Conservation (phyloP, 2,329 filamentous ascomycete genomes). For the Alternaria sp. region DNA sequence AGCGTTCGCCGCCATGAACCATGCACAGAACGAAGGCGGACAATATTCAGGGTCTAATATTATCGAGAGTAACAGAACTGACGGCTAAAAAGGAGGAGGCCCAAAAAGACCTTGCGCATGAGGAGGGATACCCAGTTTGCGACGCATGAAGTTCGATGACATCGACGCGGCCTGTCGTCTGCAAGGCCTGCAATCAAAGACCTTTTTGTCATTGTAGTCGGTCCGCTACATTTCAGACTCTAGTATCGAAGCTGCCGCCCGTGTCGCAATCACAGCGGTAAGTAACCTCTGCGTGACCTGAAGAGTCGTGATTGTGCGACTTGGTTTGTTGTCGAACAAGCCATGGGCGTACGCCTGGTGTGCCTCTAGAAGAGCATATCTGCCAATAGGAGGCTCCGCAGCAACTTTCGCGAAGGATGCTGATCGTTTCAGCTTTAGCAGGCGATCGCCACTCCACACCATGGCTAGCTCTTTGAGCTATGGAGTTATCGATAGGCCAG, state of each 20-base stretch:
- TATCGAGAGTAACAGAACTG: conserved; percentile 3
- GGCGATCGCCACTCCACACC: conserved; percentile 31
- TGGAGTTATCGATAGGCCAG: conserved; percentile 38
- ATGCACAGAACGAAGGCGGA: conserved; percentile 4
- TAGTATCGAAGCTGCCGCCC: conserved; percentile 20
- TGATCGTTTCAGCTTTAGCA: conserved; percentile 36
- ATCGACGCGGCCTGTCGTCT: conserved; percentile 16
- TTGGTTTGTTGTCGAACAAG: conserved; percentile 27
- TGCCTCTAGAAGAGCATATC: conserved; percentile 23
- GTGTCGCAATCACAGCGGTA: conserved; percentile 32
- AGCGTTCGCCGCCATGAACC: not conserved
- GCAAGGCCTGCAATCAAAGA: conserved; percentile 28
- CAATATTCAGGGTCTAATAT: conserved; percentile 16
- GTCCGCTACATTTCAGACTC: not conserved
- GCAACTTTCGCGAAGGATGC: conserved; percentile 13
- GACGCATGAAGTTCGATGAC: conserved; percentile 28
- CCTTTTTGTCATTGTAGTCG: not conserved
- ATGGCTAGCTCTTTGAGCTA: conserved; percentile 13
- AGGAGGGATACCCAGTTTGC: conserved; percentile 24
- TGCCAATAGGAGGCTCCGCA: conserved; percentile 29
- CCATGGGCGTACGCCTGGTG: conserved; percentile 17
- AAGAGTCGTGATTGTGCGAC: conserved; percentile 10
- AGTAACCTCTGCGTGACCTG: conserved; percentile 22
- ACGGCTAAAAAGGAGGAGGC: conserved; percentile 17
- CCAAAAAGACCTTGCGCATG: conserved; percentile 33